Evolutionary conservation across 305 asterid species (phyloP), one percentile per base, ranked within the genome.

Genomic region (Fraxinus greggii): DNA sequence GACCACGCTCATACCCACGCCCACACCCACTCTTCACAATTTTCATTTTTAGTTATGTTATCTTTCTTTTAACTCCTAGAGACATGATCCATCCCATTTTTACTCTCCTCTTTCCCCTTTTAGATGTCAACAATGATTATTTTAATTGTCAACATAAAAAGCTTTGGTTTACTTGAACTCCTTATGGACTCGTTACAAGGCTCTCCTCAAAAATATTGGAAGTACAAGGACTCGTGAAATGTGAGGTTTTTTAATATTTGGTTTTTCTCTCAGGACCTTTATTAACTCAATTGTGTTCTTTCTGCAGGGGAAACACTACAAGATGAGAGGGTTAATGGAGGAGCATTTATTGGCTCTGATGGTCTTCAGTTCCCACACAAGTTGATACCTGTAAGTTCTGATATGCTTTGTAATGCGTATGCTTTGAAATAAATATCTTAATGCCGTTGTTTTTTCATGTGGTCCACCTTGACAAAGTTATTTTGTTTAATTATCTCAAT

Each of bases 261-360:
- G 9, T 24, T 3, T 67, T 29, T 72, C 61, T 29, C 23, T 26
- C 48, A 19, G 6, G 40, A 24, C 19, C 7, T 5, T 29, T 32
- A 45, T 5, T 23, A 3, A 40, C 78, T 63, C 75, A 56, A 29
- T 35, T 81, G 31, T 56, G 67, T 81, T 51, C 76, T 26, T 75
- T 54, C 82, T 89, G 77, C 89, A 95, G 99, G 99, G 85, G 99
- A 95, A 90, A 92, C 98, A 40, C 91, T 95, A 74, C 97, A 93
- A 81, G 98, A 95, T 85, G 99, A 95, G 89, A 94, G 99, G 89
- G 92, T 92, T 48, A 92, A 94, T 87, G 99, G 98, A 88, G 98
- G 99, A 84, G 93, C 97, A 79, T 95, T 95, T 82, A 84, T 89
- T 84, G 91, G 97, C 82, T 82, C 92, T 33, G 99, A 95, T 85